Evolutionary conservation across 2,329 filamentous ascomycete genomes (phyloP), one percentile per base, ranked within the genome.

Genomic region (Hypomyces rosellus): DNA sequence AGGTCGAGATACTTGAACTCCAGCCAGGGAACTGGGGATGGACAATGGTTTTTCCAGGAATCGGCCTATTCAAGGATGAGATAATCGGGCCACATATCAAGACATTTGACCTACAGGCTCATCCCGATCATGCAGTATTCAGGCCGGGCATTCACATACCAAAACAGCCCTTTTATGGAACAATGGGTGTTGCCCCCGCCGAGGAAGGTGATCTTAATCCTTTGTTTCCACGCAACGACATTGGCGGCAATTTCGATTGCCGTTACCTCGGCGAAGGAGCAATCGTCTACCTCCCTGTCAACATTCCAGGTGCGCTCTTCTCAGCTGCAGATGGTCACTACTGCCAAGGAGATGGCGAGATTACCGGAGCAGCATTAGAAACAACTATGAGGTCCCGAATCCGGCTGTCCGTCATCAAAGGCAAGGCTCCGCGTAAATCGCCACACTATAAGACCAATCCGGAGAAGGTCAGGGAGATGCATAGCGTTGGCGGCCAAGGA

Each of bases 301-400:
- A 76, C 57, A 71, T 71, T 0, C 55, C 67, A 3, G 76, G 76
- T 0, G 76, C 74, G 1, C 63, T 78, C 12, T 77, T 80, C 59
- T 76, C 73, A 58, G 77, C 74, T 53, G 76, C 76, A 34, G 76
- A 80, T 57, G 76, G 75, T 1, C 76, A 80, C 59, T 75, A 74
- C 3, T 75, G 74, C 1, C 76, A 80, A 57, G 76, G 76, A 3
- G 74, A 78, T 52, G 76, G 76, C 3, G 76, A 79, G 55, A 72
- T 79, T 18, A 78, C 75, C 55, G 75, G 77, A 5, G 77, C 74
- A n/a, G 77, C 77, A 6, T 76, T 80, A 55, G 77, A 80, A 65
- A 78, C 75, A 22, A 69, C 74, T 1, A 73, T 77, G 63, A 69
- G 64, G 51, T 76, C 75, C 1, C 70, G 69, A 0, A 56, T 80